Percentiles rank a stretch among this genome's conserved stretches.
These are phyloP conservation scores for Backusella australiensis DNA, from an alignment of 192 early-diverging fungal species.

Conservation along the genomic window DNA sequence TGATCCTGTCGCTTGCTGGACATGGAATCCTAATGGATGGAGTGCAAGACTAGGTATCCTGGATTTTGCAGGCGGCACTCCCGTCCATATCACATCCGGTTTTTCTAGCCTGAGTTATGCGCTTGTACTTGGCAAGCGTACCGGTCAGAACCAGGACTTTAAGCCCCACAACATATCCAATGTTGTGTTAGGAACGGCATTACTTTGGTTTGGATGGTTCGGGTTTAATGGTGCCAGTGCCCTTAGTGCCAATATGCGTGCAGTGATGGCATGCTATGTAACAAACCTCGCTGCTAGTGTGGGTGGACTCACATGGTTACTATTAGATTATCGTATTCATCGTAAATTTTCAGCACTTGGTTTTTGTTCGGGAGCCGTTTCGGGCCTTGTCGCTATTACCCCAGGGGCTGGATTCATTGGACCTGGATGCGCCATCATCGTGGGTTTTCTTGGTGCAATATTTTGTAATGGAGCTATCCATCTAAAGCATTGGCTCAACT, in stretches of 20 bases:
- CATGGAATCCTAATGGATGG: constrained; percentile 90
- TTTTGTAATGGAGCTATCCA: constrained; percentile 80
- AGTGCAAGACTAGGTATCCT: constrained; percentile 62
- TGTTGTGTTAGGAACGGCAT: constrained; percentile 64
- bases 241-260: constrained; percentile 75
- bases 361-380: constrained; percentile 91
- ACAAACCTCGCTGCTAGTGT: constrained; percentile 84
- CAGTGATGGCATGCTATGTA: constrained; percentile 79
- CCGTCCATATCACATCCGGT: constrained; percentile 93
- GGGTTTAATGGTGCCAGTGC: constrained; percentile 94
- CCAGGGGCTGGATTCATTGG: constrained; percentile 89
- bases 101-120: constrained; percentile 85
- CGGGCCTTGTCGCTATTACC: constrained; percentile 91
- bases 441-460: constrained; percentile 70
- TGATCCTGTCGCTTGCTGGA: constrained; percentile 92
- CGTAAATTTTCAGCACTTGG: constrained; percentile 85
- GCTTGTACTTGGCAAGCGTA: constrained; percentile 78
- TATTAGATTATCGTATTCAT: constrained; percentile 75
- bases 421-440: constrained; percentile 75
- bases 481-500: constrained; percentile 81
- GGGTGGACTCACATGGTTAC: constrained; percentile 82
- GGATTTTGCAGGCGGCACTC: constrained; percentile 98
- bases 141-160: constrained; percentile 52
- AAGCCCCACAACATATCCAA: constrained; percentile 90
- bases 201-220: constrained; percentile 24